Evolutionary conservation across 768 basidiomycete species (phyloP), one percentile per base, ranked within the genome.

Genomic region (Pholiota conissans): DNA sequence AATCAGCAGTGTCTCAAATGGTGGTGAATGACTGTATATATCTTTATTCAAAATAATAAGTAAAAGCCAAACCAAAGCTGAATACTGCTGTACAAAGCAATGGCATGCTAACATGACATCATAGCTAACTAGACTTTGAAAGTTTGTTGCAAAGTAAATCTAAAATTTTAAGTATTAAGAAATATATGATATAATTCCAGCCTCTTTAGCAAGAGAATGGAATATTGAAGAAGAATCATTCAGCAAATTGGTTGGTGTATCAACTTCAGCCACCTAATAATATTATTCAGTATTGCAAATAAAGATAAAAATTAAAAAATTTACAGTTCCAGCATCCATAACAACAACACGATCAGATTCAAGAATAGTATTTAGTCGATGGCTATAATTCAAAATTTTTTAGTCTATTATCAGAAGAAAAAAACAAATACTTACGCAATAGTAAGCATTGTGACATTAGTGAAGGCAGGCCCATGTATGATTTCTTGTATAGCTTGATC

Each of bases 401-500:
- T 13, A 61, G 32, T 32, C 50, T 40, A 34, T 14, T 13, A 30
- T 26, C 8, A n/a, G 48, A 52, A 49, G 20, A 18, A 50, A 46
- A 29, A 47, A 34, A 34, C 40, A 6, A 47, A 55, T 49, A 79
- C 84, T 65, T 74, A 91, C 85, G 91, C 92, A 65, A 94, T 93
- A 13, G 91, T 94, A 52, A 96, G 71, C 56, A 94, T 93, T 10
- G 93, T 95, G 13, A 90, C 86, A 57, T 88, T 73, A 2, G 79
- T 73, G 67, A 95, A 96, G 28, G 88, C 82, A 3, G 87, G 81
- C 6, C 93, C 91, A 26, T 85, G 82, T 46, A 96, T 90, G 60
- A 94, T 93, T 10, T 87, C 85, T 75, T 97, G 94, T 61, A 95
- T 91, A 27, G 89, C 89, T 56, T 82, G 82, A 68, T 96, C 94